These are phyloP conservation scores for Boletus semigastroideus DNA, from an alignment of 1,284 basidiomycete species.

Conservation along the genomic window DNA sequence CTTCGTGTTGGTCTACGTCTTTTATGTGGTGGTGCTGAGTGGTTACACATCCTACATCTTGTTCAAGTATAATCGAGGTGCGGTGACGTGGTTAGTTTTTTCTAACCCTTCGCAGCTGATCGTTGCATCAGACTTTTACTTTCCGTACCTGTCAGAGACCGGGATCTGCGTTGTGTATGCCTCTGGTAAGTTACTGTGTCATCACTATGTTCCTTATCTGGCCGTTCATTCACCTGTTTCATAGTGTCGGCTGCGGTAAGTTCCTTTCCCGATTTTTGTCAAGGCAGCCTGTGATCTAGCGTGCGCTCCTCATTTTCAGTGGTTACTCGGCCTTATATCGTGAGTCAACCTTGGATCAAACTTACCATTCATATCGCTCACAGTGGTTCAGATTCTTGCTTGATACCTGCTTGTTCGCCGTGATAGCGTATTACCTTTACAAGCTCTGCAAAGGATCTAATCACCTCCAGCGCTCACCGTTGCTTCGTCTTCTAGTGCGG, in stretches of 20 bases:
- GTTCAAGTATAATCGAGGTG: neutral
- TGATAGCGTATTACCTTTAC: conserved; percentile 5
- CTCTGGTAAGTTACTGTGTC: neutral
- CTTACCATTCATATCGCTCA: neutral
- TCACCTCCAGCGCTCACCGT: neutral
- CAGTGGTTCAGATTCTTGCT: neutral
- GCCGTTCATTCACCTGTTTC: neutral
- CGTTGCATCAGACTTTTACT: neutral
- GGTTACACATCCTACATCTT: neutral
- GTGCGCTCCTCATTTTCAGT: neutral
- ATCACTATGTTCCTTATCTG: neutral
- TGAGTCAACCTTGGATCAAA: neutral
- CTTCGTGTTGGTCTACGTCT: conserved; percentile 1
- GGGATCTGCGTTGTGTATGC: neutral
- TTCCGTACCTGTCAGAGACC: neutral
- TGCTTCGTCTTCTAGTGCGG: conserved; percentile 6
- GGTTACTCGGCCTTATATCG: conserved; percentile 3
- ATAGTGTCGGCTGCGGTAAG: neutral
- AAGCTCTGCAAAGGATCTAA: neutral
- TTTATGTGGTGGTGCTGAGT: neutral
- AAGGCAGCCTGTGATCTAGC: neutral
- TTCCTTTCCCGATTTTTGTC: neutral
- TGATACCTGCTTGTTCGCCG: neutral
- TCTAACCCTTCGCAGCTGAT: neutral
- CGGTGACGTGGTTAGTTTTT: neutral